These are phyloP conservation scores for Kockovaella imperatae DNA, from an alignment of 768 basidiomycete genomes.

Conservation along the genomic window DNA sequence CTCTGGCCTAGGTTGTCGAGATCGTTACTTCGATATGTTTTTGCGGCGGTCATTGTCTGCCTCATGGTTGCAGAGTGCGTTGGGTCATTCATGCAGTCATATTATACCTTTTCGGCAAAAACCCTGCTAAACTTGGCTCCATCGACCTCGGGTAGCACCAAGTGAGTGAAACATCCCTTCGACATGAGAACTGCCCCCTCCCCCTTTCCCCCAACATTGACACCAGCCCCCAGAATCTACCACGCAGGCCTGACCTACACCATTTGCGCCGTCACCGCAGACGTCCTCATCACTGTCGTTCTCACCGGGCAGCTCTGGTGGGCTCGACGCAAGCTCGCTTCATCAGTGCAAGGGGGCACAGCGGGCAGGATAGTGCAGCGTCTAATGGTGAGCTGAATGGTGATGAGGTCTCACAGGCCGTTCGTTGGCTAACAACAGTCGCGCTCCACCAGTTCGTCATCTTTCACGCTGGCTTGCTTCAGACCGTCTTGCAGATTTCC, in stretches of 20 bases:
- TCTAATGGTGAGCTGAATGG: too few relatives aligned
- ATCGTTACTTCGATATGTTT: slow-evolving; percentile 1
- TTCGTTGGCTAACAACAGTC: too few relatives aligned
- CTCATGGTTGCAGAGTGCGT: slow-evolving; percentile 2
- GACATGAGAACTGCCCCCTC: background rate
- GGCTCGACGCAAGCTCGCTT: slow-evolving; percentile 21
- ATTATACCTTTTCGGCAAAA: background rate
- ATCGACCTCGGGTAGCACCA: too few relatives aligned
- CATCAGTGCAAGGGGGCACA: slow-evolving; percentile 12
- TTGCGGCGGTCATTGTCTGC: slow-evolving; percentile 4
- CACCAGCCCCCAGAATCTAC: slow-evolving; percentile 5
- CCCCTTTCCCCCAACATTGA: background rate
- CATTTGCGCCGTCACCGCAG: slow-evolving; percentile 13
- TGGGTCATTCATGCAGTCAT: background rate
- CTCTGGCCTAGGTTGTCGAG: slow-evolving; percentile 22
- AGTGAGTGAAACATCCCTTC: background rate
- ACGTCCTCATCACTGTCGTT: slow-evolving; percentile 12
- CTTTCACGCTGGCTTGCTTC: slow-evolving; percentile 24
- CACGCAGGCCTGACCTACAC: slow-evolving; percentile 11
- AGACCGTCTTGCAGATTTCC: too few relatives aligned
- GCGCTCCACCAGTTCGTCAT: slow-evolving; percentile 20
- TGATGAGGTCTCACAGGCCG: too few relatives aligned
- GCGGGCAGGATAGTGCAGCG: slow-evolving; percentile 25
- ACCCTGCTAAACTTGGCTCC: too few relatives aligned
- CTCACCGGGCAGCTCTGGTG: slow-evolving; percentile 27